phyloP scores from a whole-genome alignment of 495 filamentous ascomycete genomes.

The Hypoxylon rickii region DNA sequence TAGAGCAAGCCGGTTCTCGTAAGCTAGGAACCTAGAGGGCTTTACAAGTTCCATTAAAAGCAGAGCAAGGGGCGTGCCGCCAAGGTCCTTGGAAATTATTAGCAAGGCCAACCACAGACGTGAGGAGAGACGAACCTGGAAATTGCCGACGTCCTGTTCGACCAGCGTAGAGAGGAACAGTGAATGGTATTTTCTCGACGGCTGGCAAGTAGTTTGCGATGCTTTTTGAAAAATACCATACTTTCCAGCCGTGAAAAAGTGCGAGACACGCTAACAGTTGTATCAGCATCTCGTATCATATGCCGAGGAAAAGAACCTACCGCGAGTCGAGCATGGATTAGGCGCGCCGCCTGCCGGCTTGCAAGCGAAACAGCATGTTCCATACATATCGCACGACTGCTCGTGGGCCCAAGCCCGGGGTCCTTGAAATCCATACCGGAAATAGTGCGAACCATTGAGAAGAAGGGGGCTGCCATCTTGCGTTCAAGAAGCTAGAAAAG shows the following conservation, averaged over 20 bases:
- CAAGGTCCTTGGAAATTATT: conserved; percentile 37
- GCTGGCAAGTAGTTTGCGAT: conserved; percentile 35
- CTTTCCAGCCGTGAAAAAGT: conserved; percentile 46
- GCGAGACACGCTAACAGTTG: conserved; percentile 34
- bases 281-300: conserved; percentile 20
- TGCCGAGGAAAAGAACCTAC: conserved; percentile 18
- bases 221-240: conserved; percentile 44
- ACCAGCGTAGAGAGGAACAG: conserved; percentile 48
- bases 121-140: conserved; percentile 28
- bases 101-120: conserved; percentile 2
- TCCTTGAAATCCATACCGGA: conserved; percentile 29
- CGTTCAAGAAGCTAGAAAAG: conserved; percentile 41
- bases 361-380: conserved; percentile 46
- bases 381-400: conserved; percentile 40
- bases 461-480: conserved; percentile 44
- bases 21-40: conserved; percentile 41
- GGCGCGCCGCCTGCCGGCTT: conserved; percentile 45
- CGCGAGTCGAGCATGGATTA: conserved; percentile 46
- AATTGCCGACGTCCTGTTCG: conserved; percentile 44
- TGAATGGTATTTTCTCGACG: conserved; percentile 42
- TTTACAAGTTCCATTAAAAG: conserved; percentile 47
- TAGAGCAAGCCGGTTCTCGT: conserved; percentile 50
- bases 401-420: conserved; percentile 18
- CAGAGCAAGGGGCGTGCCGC: conserved; percentile 40
- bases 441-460: conserved; percentile 46